Percentiles rank a stretch among this genome's conserved stretches.
Evolutionary conservation across 306 rosid genomes (phyloP).

Genomic region (Quercus bicolor): DNA sequence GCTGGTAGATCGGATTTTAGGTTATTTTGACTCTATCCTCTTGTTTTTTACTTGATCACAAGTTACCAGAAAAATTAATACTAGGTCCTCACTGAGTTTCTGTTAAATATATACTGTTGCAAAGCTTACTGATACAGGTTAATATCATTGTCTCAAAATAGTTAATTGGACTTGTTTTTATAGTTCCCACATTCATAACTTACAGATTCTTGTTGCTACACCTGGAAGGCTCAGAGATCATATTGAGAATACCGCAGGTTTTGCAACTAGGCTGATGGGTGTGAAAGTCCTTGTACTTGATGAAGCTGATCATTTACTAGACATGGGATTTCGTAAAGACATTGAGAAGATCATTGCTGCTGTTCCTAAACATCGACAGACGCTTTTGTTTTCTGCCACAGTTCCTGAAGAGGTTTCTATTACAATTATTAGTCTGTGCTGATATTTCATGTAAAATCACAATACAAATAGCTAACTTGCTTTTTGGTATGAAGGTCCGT

Average conservation of each 20-base stretch:
- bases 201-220: slow-evolving; percentile 96
- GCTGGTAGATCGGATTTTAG: not conserved
- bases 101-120: not conserved
- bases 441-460: not conserved
- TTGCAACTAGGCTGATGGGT: slow-evolving; percentile 92
- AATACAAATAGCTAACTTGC: not conserved
- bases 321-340: slow-evolving; percentile 97
- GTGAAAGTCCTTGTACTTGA: slow-evolving; percentile 90
- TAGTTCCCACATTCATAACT: slow-evolving; percentile 5
- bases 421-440: not conserved
- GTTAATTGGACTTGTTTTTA: slow-evolving; percentile 11
- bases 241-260: slow-evolving; percentile 84
- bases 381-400: slow-evolving; percentile 91
- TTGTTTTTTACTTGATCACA: not conserved
- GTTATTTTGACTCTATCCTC: not conserved
- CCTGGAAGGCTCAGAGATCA: slow-evolving; percentile 99
- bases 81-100: not conserved
- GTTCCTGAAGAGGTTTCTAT: slow-evolving; percentile 75
- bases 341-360: slow-evolving; percentile 82
- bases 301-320: slow-evolving; percentile 97
- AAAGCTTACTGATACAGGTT: not conserved
- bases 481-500: slow-evolving; percentile 66
- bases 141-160: not conserved
- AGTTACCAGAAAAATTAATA: slow-evolving; percentile 1
- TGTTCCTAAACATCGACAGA: slow-evolving; percentile 89